A percentile compares a stretch with the other conserved stretches of the same genome.
Evolutionary conservation across 805 yeast genomes (phyloP).

Genomic region (Cyberlindnera americana): DNA sequence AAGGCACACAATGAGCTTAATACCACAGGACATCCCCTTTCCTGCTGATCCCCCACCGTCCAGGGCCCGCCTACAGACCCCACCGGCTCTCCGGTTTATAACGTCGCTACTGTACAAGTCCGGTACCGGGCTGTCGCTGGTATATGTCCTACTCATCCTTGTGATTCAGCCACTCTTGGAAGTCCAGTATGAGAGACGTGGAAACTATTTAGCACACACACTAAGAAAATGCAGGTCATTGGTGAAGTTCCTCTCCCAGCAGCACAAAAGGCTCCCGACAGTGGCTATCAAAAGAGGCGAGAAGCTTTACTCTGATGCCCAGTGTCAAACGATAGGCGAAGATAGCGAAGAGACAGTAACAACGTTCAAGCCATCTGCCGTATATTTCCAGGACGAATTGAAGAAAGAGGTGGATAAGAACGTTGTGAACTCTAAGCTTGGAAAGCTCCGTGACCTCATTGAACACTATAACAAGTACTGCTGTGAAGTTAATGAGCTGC

Average conservation of each 20-base stretch:
- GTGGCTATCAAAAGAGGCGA: slow-evolving; percentile 42
- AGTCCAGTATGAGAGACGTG: slow-evolving; percentile 37
- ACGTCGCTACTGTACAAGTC: slow-evolving; percentile 32
- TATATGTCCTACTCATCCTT: slow-evolving; percentile 32
- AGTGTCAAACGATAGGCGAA: slow-evolving; percentile 24
- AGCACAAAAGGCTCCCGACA: slow-evolving; percentile 34
- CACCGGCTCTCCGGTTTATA: slow-evolving; percentile 26
- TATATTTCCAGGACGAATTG: slow-evolving; percentile 16
- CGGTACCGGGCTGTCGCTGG: slow-evolving; percentile 30
- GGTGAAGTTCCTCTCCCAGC: slow-evolving; percentile 26
- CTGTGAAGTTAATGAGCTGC: slow-evolving; percentile 19
- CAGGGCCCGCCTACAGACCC: slow-evolving; percentile 10
- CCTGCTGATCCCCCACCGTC: slow-evolving; percentile 22
- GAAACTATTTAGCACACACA: slow-evolving; percentile 30
- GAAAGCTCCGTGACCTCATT: slow-evolving; percentile 29
- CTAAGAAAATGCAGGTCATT: slow-evolving; percentile 29
- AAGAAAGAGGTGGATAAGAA: slow-evolving; percentile 5
- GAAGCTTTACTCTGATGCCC: slow-evolving; percentile 34
- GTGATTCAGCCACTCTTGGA: slow-evolving; percentile 40
- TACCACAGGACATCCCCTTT: slow-evolving; percentile 15
- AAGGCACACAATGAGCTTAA: neutral
- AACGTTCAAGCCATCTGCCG: slow-evolving; percentile 14
- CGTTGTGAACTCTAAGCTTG: slow-evolving; percentile 27
- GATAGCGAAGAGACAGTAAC: slow-evolving; percentile 2
- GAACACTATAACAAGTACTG: slow-evolving; percentile 26